Base-by-base conservation (phyloP, 257 asterid species). In the Buddleja alternifolia region DNA sequence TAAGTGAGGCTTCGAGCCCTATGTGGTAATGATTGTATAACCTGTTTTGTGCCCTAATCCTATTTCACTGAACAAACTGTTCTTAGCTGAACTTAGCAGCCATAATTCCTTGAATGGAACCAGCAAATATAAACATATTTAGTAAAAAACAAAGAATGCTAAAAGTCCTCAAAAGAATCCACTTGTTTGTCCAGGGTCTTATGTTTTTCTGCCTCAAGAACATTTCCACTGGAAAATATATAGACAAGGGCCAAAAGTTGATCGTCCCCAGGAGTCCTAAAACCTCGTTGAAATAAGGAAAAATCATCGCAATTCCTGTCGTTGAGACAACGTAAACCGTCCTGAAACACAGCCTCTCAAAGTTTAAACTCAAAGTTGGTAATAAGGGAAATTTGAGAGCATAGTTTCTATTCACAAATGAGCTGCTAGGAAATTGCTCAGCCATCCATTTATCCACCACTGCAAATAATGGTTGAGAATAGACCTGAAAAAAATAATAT, bases 181-280 rank as follows among this genome's bases (percentile, higher is more conserved):
- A 82, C 74, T 61, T 72, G 34, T 69, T 69, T 46, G 91, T 77
- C 97, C 92, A 83, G 8, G 80, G 66, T 41, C 71, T 80, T 40
- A 81, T 72, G 10, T 71, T 75, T 37, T 78, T 84, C 86, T 85
- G 93, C 66, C 81, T 84, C 54, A 89, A 54, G 70, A 83, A 87
- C 94, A 92, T 92, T 63, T 92, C 96, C 57, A 87, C 90, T 0
- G 97, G 97, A 78, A 92, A 89, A 79, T 87, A 87, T 60, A 92
- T 60, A 4, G 87, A 73, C 69, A 87, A 15, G 0, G 96, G 96
- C 96, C 97, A 89, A 67, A 89, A 89, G 58, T 80, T 81, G 53
- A 92, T 73, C 44, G 96, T 82, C 3, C 97, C 96, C 1, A 90
- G 75, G 21, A 92, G 81, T 44, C 90, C 96, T 50, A 85, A 16